phyloP scores from a whole-genome alignment of 176 grass and related monocot species.

The Cocos nucifera region DNA sequence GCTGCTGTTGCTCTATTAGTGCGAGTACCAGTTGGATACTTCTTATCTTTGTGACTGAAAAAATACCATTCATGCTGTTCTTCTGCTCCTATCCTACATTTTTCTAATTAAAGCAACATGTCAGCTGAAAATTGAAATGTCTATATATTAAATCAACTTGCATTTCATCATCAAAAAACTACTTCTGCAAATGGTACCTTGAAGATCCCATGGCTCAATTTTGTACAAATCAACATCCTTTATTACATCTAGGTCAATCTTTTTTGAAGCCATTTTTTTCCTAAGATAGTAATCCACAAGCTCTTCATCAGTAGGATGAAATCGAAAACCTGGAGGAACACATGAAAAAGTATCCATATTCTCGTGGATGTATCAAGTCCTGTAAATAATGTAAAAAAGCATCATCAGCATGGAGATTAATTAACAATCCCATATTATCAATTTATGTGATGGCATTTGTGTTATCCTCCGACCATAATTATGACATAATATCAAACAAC shows the following conservation, averaged over 20 bases:
- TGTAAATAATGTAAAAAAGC: too few relatives aligned
- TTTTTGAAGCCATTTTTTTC: slow-evolving; percentile 79
- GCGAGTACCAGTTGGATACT: slow-evolving; percentile 76
- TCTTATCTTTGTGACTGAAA: slow-evolving; percentile 97
- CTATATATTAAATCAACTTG: too few relatives aligned
- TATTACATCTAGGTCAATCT: slow-evolving; percentile 84
- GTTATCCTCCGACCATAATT: too few relatives aligned
- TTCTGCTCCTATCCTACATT: slow-evolving; percentile 58
- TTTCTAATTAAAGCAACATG: slow-evolving; percentile 23
- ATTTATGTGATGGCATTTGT: too few relatives aligned
- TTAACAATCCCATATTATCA: too few relatives aligned
- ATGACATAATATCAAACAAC: too few relatives aligned
- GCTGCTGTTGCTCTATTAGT: slow-evolving; percentile 66
- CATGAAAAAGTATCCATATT: slow-evolving; percentile 37
- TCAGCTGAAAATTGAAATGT: too few relatives aligned
- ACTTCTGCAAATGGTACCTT: slow-evolving; percentile 31
- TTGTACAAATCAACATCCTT: slow-evolving; percentile 94
- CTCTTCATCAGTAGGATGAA: slow-evolving; percentile 84
- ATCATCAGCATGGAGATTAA: too few relatives aligned
- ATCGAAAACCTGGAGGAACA: slow-evolving; percentile 83
- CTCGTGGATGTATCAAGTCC: slow-evolving; percentile 12
- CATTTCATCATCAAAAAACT: too few relatives aligned
- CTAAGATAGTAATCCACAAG: slow-evolving; percentile 90
- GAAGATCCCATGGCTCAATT: slow-evolving; percentile 97
- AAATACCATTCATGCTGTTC: slow-evolving; percentile 88